phyloP scores from a whole-genome alignment of 2,329 filamentous ascomycete genomes.

The Botrytis aclada region DNA sequence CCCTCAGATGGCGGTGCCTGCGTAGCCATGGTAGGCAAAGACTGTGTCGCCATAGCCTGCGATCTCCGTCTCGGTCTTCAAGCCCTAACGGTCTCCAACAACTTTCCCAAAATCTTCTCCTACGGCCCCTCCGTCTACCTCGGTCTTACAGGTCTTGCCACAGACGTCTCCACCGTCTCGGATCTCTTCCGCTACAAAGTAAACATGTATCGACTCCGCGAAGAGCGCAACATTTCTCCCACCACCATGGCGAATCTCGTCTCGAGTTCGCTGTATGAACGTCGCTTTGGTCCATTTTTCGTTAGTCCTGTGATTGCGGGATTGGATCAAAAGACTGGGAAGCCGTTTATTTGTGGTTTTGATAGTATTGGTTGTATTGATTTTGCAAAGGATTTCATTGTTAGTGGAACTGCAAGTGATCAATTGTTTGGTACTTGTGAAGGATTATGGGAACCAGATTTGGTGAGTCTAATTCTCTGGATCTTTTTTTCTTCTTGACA shows the following conservation, averaged over 20 bases:
- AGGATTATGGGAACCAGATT: slow-evolving; percentile 93
- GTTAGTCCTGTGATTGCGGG: slow-evolving; percentile 92
- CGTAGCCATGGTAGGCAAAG: slow-evolving; percentile 98
- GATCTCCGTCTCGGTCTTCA: slow-evolving; percentile 97
- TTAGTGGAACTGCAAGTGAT: slow-evolving; percentile 91
- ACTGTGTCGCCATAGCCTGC: slow-evolving; percentile 99
- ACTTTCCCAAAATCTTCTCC: slow-evolving; percentile 99
- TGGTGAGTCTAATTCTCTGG: slow-evolving; percentile 57
- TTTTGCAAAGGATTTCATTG: slow-evolving; percentile 99
- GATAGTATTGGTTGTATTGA: slow-evolving; percentile 99
- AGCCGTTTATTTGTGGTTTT: slow-evolving; percentile 98
- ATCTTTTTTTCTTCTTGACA: not conserved
- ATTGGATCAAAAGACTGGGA: slow-evolving; percentile 87
- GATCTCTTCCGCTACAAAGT: slow-evolving; percentile 99
- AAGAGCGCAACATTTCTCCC: slow-evolving; percentile 94
- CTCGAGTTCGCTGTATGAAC: slow-evolving; percentile 86
- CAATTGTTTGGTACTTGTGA: slow-evolving; percentile 99
- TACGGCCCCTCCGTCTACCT: slow-evolving; percentile 89
- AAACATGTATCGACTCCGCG: slow-evolving; percentile 98
- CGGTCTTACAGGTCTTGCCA: slow-evolving; percentile 92
- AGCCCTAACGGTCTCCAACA: slow-evolving; percentile 95
- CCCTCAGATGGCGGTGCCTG: slow-evolving; percentile 77
- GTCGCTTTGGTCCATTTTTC: slow-evolving; percentile 94
- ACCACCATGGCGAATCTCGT: slow-evolving; percentile 97
- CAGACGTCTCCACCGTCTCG: slow-evolving; percentile 89